These are phyloP conservation scores for Typha latifolia DNA, from an alignment of 176 grass and related monocot species.

Conservation along the genomic window DNA sequence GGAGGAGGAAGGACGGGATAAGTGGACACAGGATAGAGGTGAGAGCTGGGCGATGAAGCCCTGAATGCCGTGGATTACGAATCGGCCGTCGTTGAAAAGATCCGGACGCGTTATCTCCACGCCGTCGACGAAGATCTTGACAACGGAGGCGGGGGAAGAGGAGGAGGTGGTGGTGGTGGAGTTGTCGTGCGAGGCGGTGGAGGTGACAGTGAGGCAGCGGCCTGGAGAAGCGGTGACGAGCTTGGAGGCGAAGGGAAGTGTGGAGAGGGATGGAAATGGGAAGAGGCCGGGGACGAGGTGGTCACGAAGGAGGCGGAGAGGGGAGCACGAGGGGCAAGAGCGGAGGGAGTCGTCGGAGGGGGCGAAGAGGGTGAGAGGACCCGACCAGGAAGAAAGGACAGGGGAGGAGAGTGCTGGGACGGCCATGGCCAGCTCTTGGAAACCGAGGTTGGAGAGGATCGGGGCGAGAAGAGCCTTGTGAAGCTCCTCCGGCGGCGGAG, in stretches of 20 bases:
- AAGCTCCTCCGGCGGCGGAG: neutral
- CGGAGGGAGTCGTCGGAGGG: constrained; percentile 38
- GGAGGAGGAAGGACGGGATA: constrained; percentile 4
- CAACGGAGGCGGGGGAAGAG: constrained; percentile 18
- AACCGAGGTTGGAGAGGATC: constrained; percentile 51
- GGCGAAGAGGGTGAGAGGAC: constrained; percentile 57
- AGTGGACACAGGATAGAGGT: constrained; percentile 35
- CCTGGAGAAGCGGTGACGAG: constrained; percentile 38
- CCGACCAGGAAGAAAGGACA: constrained; percentile 29
- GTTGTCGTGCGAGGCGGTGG: constrained; percentile 23
- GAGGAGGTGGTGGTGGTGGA: constrained; percentile 14
- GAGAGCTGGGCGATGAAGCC: constrained; percentile 44
- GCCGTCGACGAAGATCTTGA: constrained; percentile 50
- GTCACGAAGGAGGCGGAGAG: constrained; percentile 36
- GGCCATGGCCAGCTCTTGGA: constrained; percentile 52
- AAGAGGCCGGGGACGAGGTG: constrained; percentile 63
- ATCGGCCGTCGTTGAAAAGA: constrained; percentile 62
- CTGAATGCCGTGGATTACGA: constrained; percentile 55
- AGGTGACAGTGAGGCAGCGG: constrained; percentile 47
- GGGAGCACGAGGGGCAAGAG: constrained; percentile 39
- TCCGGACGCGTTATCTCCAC: constrained; percentile 50
- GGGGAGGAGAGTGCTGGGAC: constrained; percentile 27
- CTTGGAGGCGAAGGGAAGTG: constrained; percentile 27
- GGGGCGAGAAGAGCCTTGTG: constrained; percentile 19
- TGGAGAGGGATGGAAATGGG: constrained; percentile 35